Evolutionary conservation across 768 basidiomycete genomes (phyloP).

Genomic region (Naganishia onofrii): DNA sequence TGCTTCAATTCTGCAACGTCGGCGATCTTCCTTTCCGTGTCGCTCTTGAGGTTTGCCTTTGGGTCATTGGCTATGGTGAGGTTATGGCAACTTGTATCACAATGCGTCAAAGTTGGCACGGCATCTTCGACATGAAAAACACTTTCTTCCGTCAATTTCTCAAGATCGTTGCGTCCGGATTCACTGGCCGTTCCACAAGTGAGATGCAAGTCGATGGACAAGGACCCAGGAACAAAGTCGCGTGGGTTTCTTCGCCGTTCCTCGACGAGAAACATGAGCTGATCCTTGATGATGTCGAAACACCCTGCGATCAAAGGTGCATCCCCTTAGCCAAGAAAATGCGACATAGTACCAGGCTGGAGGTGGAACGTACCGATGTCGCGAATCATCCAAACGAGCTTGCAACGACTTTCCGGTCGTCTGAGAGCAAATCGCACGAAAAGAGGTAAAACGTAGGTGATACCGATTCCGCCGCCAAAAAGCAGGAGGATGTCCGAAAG

Average conservation of each 20-base stretch:
- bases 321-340: no score
- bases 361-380: conserved; percentile 2
- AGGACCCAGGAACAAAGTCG: background rate
- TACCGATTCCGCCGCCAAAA: conserved; percentile 3
- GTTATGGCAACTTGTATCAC: background rate
- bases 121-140: background rate
- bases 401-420: background rate
- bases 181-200: background rate
- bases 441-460: conserved; percentile 5
- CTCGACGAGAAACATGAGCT: background rate
- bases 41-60: no score
- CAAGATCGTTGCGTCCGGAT: background rate
- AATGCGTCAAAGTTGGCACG: background rate
- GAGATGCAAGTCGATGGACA: conserved; percentile 8
- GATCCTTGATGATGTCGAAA: conserved; percentile 9
- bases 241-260: background rate
- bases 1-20: background rate
- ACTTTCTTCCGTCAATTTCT: background rate
- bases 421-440: conserved; percentile 2
- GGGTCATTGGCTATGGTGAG: no score
- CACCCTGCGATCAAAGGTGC: background rate
- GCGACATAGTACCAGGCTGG: no score
- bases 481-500: conserved; percentile 8
- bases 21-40: background rate
- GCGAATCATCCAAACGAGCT: conserved; percentile 20